These are phyloP conservation scores for Pseudotsuga menziesii DNA, from an alignment of 75 land plant genomes.

Conservation along the genomic window DNA sequence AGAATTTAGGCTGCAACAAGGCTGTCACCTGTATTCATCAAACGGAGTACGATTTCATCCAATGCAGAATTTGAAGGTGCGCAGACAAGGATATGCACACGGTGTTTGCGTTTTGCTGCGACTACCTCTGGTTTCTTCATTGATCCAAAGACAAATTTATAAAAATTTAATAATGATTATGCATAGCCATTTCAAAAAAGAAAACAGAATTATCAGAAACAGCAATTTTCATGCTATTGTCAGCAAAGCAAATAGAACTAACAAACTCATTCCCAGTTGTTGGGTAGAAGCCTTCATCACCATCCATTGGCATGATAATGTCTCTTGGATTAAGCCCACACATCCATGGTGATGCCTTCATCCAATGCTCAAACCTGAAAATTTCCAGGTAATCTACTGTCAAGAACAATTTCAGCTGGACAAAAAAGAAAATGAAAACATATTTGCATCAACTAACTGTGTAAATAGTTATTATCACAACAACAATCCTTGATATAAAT, in stretches of 20 bases:
- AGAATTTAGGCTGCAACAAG: neutral
- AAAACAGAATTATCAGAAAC: neutral
- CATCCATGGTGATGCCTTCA: slow-evolving; percentile 91
- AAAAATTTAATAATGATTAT: neutral
- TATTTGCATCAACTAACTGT: too few relatives aligned
- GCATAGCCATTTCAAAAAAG: neutral
- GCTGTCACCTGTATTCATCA: slow-evolving; percentile 63
- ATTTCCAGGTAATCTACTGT: neutral
- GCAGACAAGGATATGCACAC: slow-evolving; percentile 93
- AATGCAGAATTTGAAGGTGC: slow-evolving; percentile 98
- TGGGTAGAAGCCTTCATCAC: slow-evolving; percentile 88
- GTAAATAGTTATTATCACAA: neutral
- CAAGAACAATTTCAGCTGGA: too few relatives aligned
- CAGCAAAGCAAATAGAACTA: slow-evolving; percentile 10
- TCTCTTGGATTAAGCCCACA: slow-evolving; percentile 75
- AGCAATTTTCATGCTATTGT: neutral
- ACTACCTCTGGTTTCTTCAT: slow-evolving; percentile 83
- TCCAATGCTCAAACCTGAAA: slow-evolving; percentile 67
- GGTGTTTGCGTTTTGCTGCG: slow-evolving; percentile 68
- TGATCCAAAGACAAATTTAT: slow-evolving; percentile 3
- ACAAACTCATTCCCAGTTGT: slow-evolving; percentile 83
- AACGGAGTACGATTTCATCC: slow-evolving; percentile 93
- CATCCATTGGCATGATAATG: slow-evolving; percentile 70
- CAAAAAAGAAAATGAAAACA: too few relatives aligned
- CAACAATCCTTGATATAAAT: neutral